Evolutionary conservation across 83 land plant species (phyloP).

Genomic region (Picea abies): DNA sequence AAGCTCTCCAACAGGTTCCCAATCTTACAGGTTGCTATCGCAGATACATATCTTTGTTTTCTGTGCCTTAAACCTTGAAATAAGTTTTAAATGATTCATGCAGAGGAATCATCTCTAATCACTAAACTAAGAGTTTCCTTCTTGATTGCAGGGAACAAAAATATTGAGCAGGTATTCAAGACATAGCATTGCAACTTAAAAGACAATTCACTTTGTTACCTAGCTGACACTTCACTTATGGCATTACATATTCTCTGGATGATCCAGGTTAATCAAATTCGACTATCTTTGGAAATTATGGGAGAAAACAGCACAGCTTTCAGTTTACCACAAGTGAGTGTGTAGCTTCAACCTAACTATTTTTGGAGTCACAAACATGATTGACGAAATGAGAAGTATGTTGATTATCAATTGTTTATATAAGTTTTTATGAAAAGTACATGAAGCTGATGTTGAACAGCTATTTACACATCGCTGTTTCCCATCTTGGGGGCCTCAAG

Average conservation of each 20-base stretch:
- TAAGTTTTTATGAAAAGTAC: no score
- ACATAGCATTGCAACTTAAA: neutral
- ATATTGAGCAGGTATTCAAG: slow-evolving; percentile 73
- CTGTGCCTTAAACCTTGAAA: neutral
- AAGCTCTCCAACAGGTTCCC: slow-evolving; percentile 82
- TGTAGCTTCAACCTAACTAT: neutral
- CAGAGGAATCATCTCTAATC: neutral
- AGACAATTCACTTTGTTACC: neutral
- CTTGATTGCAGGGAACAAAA: slow-evolving; percentile 64
- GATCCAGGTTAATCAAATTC: slow-evolving; percentile 77
- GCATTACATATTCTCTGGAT: slow-evolving; percentile 6
- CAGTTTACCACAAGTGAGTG: slow-evolving; percentile 83
- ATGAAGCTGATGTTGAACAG: no score
- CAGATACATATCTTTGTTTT: neutral
- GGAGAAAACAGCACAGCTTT: slow-evolving; percentile 91
- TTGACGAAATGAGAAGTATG: neutral
- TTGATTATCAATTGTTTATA: neutral
- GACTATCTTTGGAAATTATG: slow-evolving; percentile 81
- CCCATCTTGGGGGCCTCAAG: no score
- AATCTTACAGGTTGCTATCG: slow-evolving; percentile 58
- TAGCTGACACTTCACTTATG: neutral
- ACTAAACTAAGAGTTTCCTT: neutral
- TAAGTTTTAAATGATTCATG: slow-evolving; percentile 1
- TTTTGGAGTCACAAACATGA: neutral
- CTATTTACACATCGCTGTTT: no score